A percentile compares a stretch with the other conserved stretches of the same genome.
These are phyloP conservation scores for Serendipita vermifera DNA, from an alignment of 768 basidiomycete genomes.

Conservation along the genomic window DNA sequence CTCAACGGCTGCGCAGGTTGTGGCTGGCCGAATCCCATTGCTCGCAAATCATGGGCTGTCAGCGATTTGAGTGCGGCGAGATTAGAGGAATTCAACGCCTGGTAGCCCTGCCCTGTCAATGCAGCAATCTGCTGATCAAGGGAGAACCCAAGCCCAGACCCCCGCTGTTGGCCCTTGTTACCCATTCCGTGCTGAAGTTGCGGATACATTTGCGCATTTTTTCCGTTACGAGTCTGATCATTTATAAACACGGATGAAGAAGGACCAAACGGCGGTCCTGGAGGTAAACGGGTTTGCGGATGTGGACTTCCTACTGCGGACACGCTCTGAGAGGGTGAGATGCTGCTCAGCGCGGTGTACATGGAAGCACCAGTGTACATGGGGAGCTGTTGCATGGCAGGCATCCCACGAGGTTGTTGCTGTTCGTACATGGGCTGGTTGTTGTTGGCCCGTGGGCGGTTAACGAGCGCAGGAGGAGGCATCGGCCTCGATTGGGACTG, in stretches of 20 bases:
- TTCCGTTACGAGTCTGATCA: background rate
- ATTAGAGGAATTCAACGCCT: background rate
- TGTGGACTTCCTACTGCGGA: slow-evolving; percentile 8
- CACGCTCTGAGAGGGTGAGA: slow-evolving; percentile 7
- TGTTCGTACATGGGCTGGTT: slow-evolving; percentile 2
- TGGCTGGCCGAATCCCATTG: slow-evolving; percentile 1
- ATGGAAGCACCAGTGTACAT: slow-evolving; percentile 6
- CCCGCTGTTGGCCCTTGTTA: background rate
- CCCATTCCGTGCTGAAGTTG: background rate
- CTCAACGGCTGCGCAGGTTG: background rate
- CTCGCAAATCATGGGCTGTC: background rate
- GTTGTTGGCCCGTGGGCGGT: background rate
- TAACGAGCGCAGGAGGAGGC: slow-evolving; percentile 3
- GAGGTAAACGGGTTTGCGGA: background rate
- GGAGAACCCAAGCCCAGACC: background rate
- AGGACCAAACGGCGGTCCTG: slow-evolving; percentile 6
- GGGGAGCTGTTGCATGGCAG: slow-evolving; percentile 5
- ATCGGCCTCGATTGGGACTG: background rate
- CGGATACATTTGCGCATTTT: background rate
- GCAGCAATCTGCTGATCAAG: slow-evolving; percentile 1
- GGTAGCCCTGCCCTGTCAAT: background rate
- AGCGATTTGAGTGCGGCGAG: background rate
- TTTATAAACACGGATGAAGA: slow-evolving; percentile 3
- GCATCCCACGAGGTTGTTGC: slow-evolving; percentile 8
- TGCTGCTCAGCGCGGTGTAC: slow-evolving; percentile 8